These are phyloP conservation scores for Rhodotorula glutinis DNA, from an alignment of 1,284 basidiomycete genomes.

Conservation along the genomic window DNA sequence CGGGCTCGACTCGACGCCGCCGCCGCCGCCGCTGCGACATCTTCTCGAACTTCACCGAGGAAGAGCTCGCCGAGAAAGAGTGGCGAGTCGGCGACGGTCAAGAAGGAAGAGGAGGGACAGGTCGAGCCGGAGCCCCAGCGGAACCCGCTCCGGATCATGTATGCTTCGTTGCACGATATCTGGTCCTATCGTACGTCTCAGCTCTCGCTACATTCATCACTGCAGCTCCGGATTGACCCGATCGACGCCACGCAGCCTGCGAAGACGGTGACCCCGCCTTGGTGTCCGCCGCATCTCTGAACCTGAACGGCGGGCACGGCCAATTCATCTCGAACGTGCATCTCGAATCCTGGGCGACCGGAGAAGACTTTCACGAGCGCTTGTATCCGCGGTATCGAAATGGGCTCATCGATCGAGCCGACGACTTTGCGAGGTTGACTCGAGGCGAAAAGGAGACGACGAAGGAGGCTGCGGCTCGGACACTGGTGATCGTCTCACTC, in stretches of 20 bases:
- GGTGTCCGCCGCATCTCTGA: constrained; percentile 40
- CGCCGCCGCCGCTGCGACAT: background rate
- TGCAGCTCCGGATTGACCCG: background rate
- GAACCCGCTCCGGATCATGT: constrained; percentile 68
- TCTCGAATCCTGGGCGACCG: constrained; percentile 68
- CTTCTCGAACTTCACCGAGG: constrained; percentile 7
- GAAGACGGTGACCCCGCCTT: constrained; percentile 41
- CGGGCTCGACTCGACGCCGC: background rate
- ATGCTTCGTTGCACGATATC: constrained; percentile 86
- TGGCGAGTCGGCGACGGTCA: background rate
- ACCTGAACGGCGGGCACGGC: constrained; percentile 37
- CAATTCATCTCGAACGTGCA: constrained; percentile 64
- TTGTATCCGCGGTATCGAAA: constrained; percentile 71
- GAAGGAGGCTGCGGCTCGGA: constrained; percentile 48
- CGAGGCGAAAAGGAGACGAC: constrained; percentile 53
- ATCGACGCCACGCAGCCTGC: constrained; percentile 51
- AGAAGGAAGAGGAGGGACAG: background rate
- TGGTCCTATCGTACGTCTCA: constrained; percentile 40
- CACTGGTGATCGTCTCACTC: constrained; percentile 73
- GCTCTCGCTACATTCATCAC: rapidly evolving
- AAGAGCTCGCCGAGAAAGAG: constrained; percentile 3
- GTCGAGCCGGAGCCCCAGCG: constrained; percentile 38
- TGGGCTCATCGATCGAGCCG: constrained; percentile 65
- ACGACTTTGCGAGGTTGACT: constrained; percentile 67
- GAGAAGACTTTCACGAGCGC: constrained; percentile 70